Evolutionary conservation across 2,329 filamentous ascomycete species (phyloP).

Genomic region (Anisogramma anomala): DNA sequence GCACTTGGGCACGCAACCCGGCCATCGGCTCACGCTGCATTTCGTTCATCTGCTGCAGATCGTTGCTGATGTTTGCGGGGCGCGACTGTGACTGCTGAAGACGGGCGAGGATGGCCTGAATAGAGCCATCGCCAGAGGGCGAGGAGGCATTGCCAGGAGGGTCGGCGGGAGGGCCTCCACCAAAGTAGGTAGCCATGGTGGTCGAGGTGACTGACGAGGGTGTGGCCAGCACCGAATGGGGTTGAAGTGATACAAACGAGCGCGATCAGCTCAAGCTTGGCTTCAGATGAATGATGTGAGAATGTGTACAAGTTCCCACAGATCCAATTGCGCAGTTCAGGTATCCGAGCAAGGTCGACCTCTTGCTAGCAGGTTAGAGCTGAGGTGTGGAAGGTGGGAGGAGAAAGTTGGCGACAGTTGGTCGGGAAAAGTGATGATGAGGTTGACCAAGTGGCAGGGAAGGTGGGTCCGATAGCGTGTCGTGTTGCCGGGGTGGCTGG

Average conservation of each 20-base stretch:
- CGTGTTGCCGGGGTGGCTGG: neutral
- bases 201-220: conserved; percentile 11
- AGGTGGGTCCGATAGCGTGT: neutral
- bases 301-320: neutral
- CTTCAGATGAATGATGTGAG: neutral
- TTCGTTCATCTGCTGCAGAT: too few species aligned
- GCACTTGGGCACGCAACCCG: too few species aligned
- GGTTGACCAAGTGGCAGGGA: neutral
- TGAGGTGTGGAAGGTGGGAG: neutral
- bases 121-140: conserved; percentile 17
- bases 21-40: too few species aligned
- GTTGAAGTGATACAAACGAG: conserved; percentile 2
- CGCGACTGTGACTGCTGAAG: conserved; percentile 25
- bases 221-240: conserved; percentile 14
- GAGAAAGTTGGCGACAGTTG: conserved; percentile 6
- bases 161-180: conserved; percentile 13
- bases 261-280: neutral
- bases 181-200: conserved; percentile 27
- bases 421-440: conserved; percentile 3
- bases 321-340: neutral
- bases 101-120: conserved; percentile 32
- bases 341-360: neutral
- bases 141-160: neutral
- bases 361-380: too few species aligned
- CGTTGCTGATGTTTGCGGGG: too few species aligned